These are phyloP conservation scores for Madurella mycetomatis DNA, from an alignment of 2,329 filamentous ascomycete species.

Conservation along the genomic window DNA sequence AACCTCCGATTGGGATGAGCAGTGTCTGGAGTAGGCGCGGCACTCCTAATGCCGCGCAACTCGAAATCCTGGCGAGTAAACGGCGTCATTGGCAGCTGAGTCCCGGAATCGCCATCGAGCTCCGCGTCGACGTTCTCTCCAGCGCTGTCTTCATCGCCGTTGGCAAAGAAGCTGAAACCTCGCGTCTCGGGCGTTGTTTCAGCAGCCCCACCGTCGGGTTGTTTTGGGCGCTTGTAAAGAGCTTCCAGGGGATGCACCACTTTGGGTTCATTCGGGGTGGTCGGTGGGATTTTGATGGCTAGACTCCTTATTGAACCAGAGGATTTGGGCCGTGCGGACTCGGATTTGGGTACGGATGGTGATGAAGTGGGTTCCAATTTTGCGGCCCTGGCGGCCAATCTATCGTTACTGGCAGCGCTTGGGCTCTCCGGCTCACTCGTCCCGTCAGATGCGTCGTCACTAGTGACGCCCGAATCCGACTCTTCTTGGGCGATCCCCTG, in stretches of 20 bases:
- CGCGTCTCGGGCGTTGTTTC: slow-evolving; percentile 43
- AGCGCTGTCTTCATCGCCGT: slow-evolving; percentile 36
- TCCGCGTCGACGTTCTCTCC: slow-evolving; percentile 39
- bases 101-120: slow-evolving; percentile 35
- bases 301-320: slow-evolving; percentile 48
- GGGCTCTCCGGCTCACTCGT: slow-evolving; percentile 20
- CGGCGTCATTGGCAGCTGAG: slow-evolving; percentile 68
- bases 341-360: slow-evolving; percentile 27
- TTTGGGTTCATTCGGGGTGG: slow-evolving; percentile 41
- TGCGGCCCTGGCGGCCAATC: neutral
- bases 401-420: neutral
- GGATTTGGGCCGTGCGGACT: slow-evolving; percentile 43
- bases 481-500: slow-evolving; percentile 9
- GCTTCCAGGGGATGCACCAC: slow-evolving; percentile 87
- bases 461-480: slow-evolving; percentile 8
- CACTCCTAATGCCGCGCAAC: slow-evolving; percentile 71
- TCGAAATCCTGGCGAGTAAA: slow-evolving; percentile 76
- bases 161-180: slow-evolving; percentile 74
- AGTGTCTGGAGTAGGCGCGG: slow-evolving; percentile 92
- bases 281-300: slow-evolving; percentile 51
- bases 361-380: slow-evolving; percentile 4
- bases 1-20: slow-evolving; percentile 67
- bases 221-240: slow-evolving; percentile 72
- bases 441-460: slow-evolving; percentile 15
- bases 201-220: slow-evolving; percentile 34